Conservation (phyloP, 345 rosid genomes). For the Gynandropsis gynandra region DNA sequence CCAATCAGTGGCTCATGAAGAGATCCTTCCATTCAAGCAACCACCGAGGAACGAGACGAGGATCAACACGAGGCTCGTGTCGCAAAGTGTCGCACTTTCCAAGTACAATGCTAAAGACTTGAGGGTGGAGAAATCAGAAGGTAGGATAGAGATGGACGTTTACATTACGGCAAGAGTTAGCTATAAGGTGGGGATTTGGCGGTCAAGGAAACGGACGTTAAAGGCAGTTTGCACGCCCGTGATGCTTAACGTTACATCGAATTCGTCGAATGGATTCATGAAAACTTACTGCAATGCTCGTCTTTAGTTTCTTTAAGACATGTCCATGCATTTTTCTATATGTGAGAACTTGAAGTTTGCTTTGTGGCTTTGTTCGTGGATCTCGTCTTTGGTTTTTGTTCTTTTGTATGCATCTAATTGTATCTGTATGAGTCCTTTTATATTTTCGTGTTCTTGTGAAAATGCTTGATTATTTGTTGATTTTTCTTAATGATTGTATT, state of each 20-base stretch:
- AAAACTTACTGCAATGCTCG: constrained; percentile 39
- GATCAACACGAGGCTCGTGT: constrained; percentile 39
- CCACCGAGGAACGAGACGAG: constrained; percentile 50
- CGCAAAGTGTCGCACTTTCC: constrained; percentile 42
- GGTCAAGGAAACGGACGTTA: constrained; percentile 40
- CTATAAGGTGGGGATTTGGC: constrained; percentile 52
- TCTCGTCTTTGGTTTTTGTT: too few species aligned
- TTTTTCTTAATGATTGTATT: too few species aligned
- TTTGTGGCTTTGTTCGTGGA: too few species aligned
- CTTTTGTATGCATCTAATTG: too few species aligned
- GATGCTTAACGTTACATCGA: constrained; percentile 28
- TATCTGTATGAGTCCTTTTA: too few species aligned
- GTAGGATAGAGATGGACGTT: constrained; percentile 43
- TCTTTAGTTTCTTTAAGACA: constrained; percentile 25
- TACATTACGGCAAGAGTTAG: constrained; percentile 49
- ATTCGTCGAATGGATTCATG: constrained; percentile 36
- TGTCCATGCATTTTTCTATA: too few species aligned
- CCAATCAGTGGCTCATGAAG: constrained; percentile 48
- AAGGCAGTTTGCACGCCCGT: constrained; percentile 46
- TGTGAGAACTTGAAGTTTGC: too few species aligned
- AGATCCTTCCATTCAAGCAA: constrained; percentile 52
- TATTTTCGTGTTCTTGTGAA: too few species aligned
- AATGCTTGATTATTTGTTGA: too few species aligned
- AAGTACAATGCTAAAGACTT: constrained; percentile 36
- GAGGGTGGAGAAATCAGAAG: constrained; percentile 33